Percentiles rank a stretch among this genome's conserved stretches.
These are phyloP conservation scores for Truncatella angustata DNA, from an alignment of 2,329 filamentous ascomycete species.

Conservation along the genomic window DNA sequence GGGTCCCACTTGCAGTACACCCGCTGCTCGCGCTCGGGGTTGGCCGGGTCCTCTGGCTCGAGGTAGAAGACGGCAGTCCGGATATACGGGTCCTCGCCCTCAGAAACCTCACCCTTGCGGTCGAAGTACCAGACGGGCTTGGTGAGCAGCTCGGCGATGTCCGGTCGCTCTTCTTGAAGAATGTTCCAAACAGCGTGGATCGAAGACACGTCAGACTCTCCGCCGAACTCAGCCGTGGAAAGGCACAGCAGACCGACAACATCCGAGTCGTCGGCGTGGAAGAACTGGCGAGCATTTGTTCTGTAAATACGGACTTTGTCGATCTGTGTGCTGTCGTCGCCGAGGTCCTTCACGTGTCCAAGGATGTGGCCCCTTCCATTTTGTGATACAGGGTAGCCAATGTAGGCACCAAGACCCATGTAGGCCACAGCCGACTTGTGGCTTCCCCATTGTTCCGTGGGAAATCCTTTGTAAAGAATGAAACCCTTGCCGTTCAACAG, in stretches of 20 bases:
- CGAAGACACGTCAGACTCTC: conserved; percentile 79
- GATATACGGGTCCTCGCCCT: conserved; percentile 74
- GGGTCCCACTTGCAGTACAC: conserved; percentile 89
- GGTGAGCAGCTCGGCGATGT: conserved; percentile 73
- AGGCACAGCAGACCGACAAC: conserved; percentile 83
- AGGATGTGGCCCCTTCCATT: conserved; percentile 80
- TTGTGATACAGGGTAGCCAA: conserved; percentile 86
- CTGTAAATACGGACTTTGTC: conserved; percentile 88
- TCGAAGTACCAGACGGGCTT: conserved; percentile 89
- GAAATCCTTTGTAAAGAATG: conserved; percentile 84
- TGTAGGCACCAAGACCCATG: conserved; percentile 81
- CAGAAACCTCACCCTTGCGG: conserved; percentile 78
- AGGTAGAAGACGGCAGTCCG: conserved; percentile 72
- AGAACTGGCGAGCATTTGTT: conserved; percentile 81
- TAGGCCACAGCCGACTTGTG: conserved; percentile 85
- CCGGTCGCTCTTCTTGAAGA: conserved; percentile 71
- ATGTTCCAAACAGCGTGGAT: conserved; percentile 81
- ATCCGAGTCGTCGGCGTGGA: conserved; percentile 81
- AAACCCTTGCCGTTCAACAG: conserved; percentile 86
- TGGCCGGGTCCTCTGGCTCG: conserved; percentile 49
- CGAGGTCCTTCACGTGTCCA: conserved; percentile 85
- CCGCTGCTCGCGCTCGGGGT: conserved; percentile 54
- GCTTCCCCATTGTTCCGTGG: conserved; percentile 71
- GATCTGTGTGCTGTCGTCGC: conserved; percentile 77
- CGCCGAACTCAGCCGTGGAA: conserved; percentile 73